phyloP scores from a whole-genome alignment of 2,329 filamentous ascomycete species.

The Paradendryphiella salina region DNA sequence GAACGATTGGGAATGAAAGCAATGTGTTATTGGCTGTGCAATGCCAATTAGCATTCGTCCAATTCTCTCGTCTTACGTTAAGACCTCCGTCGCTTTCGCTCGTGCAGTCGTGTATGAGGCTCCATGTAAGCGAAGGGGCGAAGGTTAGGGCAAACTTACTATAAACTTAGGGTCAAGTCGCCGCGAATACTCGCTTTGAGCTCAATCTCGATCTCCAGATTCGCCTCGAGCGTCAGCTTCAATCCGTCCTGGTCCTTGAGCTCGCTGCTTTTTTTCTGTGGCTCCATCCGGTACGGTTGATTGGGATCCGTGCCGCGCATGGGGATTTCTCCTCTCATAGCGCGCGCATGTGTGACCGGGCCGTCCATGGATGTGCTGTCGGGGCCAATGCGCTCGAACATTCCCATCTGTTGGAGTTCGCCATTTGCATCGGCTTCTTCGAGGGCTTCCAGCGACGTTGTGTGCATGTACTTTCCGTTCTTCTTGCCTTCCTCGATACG shows the following conservation, averaged over 20 bases:
- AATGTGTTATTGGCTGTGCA: slow-evolving; percentile 19
- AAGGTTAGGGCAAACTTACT: slow-evolving; percentile 59
- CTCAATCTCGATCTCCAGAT: slow-evolving; percentile 81
- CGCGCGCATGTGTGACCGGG: slow-evolving; percentile 58
- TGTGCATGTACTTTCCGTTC: slow-evolving; percentile 58
- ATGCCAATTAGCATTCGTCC: slow-evolving; percentile 22
- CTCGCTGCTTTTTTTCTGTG: slow-evolving; percentile 48
- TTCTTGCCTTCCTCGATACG: slow-evolving; percentile 51
- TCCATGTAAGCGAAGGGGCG: slow-evolving; percentile 14
- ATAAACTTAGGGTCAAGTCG: slow-evolving; percentile 76
- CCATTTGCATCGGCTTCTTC: slow-evolving; percentile 57
- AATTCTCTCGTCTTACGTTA: background rate
- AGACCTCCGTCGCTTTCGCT: slow-evolving; percentile 13
- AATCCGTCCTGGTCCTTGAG: slow-evolving; percentile 65
- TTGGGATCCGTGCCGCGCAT: slow-evolving; percentile 57
- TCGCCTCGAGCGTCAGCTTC: slow-evolving; percentile 73
- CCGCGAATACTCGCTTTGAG: slow-evolving; percentile 85
- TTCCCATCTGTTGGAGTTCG: slow-evolving; percentile 53
- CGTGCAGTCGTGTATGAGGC: slow-evolving; percentile 8
- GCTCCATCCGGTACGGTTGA: slow-evolving; percentile 50
- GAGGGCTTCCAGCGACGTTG: slow-evolving; percentile 53
- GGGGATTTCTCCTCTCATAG: slow-evolving; percentile 59
- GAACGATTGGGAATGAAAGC: background rate
- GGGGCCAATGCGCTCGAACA: slow-evolving; percentile 60
- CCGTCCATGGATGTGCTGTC: slow-evolving; percentile 61